Evolutionary conservation across 2,329 filamentous ascomycete species (phyloP).

Genomic region (Fusarium sp.): DNA sequence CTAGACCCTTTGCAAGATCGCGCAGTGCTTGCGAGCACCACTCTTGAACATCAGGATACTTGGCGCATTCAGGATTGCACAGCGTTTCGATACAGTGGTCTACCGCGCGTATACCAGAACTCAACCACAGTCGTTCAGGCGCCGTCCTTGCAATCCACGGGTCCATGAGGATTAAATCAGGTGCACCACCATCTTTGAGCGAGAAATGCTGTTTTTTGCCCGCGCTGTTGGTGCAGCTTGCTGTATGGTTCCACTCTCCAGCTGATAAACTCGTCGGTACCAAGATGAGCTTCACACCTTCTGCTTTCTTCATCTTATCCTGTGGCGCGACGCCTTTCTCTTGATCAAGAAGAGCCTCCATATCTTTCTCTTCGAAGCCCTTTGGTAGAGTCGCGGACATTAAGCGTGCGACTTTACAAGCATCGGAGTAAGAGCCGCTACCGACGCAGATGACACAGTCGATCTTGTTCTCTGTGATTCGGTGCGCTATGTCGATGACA

Average conservation of each 20-base stretch:
- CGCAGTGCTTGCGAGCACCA: slow-evolving; percentile 18
- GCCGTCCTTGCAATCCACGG: slow-evolving; percentile 19
- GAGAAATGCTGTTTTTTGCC: slow-evolving; percentile 26
- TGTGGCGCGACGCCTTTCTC: slow-evolving; percentile 6
- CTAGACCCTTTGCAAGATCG: neutral
- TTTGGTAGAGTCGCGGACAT: slow-evolving; percentile 1
- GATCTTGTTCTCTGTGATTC: neutral
- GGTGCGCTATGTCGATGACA: slow-evolving; percentile 15
- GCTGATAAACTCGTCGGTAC: slow-evolving; percentile 20
- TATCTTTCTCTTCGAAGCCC: slow-evolving; percentile 5
- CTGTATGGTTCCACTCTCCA: slow-evolving; percentile 20
- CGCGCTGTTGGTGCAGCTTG: slow-evolving; percentile 15
- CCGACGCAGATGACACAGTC: slow-evolving; percentile 14
- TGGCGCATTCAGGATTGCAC: slow-evolving; percentile 14
- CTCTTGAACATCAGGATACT: neutral
- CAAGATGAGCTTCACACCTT: slow-evolving; percentile 5
- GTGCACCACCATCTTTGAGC: slow-evolving; percentile 2
- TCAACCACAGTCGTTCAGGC: slow-evolving; percentile 2
- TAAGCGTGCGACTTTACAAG: slow-evolving; percentile 18
- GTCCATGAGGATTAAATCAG: slow-evolving; percentile 24
- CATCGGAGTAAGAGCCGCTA: slow-evolving; percentile 19
- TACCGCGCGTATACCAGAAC: slow-evolving; percentile 20
- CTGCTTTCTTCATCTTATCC: slow-evolving; percentile 10
- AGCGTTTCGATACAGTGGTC: slow-evolving; percentile 18
- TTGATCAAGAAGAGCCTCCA: slow-evolving; percentile 16